Evolutionary conservation across 2,329 filamentous ascomycete genomes (phyloP).

Genomic region (Pseudogymnoascus sp.): DNA sequence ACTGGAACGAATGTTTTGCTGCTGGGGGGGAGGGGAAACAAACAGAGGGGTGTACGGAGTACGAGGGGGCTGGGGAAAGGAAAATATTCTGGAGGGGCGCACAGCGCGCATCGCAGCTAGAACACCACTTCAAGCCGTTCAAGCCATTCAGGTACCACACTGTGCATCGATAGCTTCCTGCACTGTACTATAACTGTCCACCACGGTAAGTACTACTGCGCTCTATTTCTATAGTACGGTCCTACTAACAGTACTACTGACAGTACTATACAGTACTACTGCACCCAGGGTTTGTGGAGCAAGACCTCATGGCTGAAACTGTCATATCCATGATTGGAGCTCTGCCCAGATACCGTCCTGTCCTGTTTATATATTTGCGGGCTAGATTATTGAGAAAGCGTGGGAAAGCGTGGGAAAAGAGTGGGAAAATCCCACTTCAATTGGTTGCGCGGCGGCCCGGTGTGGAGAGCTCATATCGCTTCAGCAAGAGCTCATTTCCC

Average conservation of each 20-base stretch:
- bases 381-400: not conserved
- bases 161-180: not conserved
- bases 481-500: slow-evolving; percentile 12
- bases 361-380: slow-evolving; percentile 1
- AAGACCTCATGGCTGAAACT: slow-evolving; percentile 4
- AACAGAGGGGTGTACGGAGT: not conserved
- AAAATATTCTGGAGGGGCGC: not conserved
- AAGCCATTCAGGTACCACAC: not conserved
- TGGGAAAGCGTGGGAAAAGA: not conserved
- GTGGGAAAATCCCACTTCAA: not conserved
- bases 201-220: not conserved
- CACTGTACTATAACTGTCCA: not conserved
- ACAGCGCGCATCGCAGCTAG: not conserved
- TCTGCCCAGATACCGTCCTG: not conserved
- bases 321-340: slow-evolving; percentile 9
- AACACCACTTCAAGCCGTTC: not conserved
- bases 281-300: slow-evolving; percentile 1
- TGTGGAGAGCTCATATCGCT: slow-evolving; percentile 13
- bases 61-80: not conserved
- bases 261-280: not conserved
- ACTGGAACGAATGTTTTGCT: not conserved
- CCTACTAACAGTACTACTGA: too few relatives aligned
- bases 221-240: not conserved
- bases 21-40: not conserved
- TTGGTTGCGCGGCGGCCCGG: slow-evolving; percentile 6